A percentile compares a stretch with the other conserved stretches of the same genome.
phyloP scores from a whole-genome alignment of 352 stramenopile genomes.

The Globisporangium middletonii region DNA sequence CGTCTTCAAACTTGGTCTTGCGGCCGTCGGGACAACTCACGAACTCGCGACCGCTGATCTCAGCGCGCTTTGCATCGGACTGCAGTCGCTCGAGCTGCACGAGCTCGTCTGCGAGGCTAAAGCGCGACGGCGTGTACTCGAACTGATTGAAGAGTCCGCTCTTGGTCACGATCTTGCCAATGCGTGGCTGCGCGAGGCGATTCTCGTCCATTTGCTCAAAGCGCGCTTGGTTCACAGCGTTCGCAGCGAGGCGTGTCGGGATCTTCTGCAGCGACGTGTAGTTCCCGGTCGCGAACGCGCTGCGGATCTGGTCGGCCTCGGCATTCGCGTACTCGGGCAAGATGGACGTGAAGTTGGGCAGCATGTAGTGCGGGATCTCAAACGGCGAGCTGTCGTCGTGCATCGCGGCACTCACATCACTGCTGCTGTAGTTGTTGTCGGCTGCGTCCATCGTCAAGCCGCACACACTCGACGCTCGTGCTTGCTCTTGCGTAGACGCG shows the following conservation, averaged over 20 bases:
- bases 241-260: conserved; percentile 37
- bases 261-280: conserved; percentile 69
- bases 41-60: conserved; percentile 72
- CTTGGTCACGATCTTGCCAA: conserved; percentile 47
- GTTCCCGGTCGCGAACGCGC: conserved; percentile 59
- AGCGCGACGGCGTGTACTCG: conserved; percentile 73
- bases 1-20: conserved; percentile 70
- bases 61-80: conserved; percentile 56
- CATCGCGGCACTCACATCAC: too few species aligned
- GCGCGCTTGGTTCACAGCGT: conserved; percentile 55
- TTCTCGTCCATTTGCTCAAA: conserved; percentile 81
- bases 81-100: conserved; percentile 56
- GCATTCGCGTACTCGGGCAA: conserved; percentile 75
- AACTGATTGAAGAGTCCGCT: conserved; percentile 75
- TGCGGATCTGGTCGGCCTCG: conserved; percentile 71
- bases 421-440: neutral
- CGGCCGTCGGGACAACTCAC: conserved; percentile 37
- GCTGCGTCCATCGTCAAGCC: neutral
- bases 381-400: too few species aligned
- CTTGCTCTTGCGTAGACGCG: too few species aligned
- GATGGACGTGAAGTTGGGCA: conserved; percentile 76
- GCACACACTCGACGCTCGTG: neutral
- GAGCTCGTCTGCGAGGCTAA: conserved; percentile 54
- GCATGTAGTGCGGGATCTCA: conserved; percentile 69
- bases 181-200: conserved; percentile 29